Conservation (phyloP, 2,329 filamentous ascomycete genomes). For the Fusarium kyushuense region DNA sequence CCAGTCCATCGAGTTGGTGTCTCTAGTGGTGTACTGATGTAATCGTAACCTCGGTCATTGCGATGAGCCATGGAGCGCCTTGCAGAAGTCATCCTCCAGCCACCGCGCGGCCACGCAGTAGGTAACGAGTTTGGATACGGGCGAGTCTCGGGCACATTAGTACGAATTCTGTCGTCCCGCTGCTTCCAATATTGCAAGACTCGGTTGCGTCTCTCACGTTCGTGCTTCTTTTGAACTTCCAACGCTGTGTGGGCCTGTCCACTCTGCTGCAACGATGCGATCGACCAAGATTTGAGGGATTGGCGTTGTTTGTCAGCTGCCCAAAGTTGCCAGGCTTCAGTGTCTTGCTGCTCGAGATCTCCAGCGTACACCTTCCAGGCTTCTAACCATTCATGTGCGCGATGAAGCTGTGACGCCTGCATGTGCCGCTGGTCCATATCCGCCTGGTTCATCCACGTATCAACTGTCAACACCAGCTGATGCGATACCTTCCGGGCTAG, state of each 20-base stretch:
- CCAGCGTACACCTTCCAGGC: constrained; percentile 43
- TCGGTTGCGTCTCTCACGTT: constrained; percentile 50
- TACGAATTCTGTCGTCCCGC: constrained; percentile 31
- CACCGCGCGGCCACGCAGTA: constrained; percentile 40
- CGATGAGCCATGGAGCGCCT: constrained; percentile 44
- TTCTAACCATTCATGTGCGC: constrained; percentile 38
- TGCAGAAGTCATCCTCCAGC: constrained; percentile 45
- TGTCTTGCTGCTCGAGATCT: constrained; percentile 43
- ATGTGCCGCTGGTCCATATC: constrained; percentile 32
- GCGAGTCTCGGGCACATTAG: constrained; percentile 10
- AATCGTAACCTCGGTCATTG: constrained; percentile 38
- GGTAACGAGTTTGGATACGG: constrained; percentile 31
- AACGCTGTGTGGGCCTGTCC: constrained; percentile 55
- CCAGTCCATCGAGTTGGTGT: constrained; percentile 64
- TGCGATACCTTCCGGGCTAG: constrained; percentile 19
- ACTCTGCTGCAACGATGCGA: constrained; percentile 52
- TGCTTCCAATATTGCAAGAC: constrained; percentile 51
- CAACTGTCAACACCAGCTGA: constrained; percentile 22
- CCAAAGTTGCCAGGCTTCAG: constrained; percentile 51
- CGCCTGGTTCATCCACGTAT: constrained; percentile 42
- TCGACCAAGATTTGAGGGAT: constrained; percentile 54
- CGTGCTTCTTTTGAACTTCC: constrained; percentile 51
- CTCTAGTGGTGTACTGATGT: constrained; percentile 47
- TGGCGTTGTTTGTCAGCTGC: constrained; percentile 50
- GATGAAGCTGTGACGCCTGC: constrained; percentile 37